phyloP scores from a whole-genome alignment of 2,329 filamentous ascomycete genomes.

The Claviceps maximensis region DNA sequence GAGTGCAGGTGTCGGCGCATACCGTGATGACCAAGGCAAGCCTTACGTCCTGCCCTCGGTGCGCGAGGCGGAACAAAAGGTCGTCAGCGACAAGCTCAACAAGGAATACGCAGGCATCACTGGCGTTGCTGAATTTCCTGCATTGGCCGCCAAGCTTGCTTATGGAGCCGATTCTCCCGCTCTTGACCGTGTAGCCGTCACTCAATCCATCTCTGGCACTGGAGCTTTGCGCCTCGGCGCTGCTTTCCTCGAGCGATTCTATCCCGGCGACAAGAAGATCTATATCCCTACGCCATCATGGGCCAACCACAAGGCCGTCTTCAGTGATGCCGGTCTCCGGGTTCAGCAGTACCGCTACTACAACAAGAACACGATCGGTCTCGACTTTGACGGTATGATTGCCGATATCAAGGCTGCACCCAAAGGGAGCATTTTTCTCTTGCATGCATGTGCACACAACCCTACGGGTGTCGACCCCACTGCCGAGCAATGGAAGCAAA shows the following conservation, averaged over 20 bases:
- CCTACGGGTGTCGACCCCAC: constrained; percentile 94
- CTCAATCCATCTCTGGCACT: constrained; percentile 95
- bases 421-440: constrained; percentile 74
- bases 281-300: constrained; percentile 94
- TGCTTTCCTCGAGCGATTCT: constrained; percentile 85
- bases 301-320: constrained; percentile 97
- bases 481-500: constrained; percentile 80
- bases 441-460: constrained; percentile 97
- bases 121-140: constrained; percentile 86
- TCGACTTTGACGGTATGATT: constrained; percentile 91
- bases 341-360: constrained; percentile 98
- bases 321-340: constrained; percentile 80
- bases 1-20: constrained; percentile 75
- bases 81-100: constrained; percentile 66
- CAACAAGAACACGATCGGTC: constrained; percentile 94
- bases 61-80: constrained; percentile 73
- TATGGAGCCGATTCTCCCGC: constrained; percentile 72
- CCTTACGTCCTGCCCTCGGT: constrained; percentile 96
- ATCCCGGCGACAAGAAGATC: constrained; percentile 82
- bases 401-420: constrained; percentile 83
- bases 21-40: constrained; percentile 96
- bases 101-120: constrained; percentile 99
- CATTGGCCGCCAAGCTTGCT: constrained; percentile 78
- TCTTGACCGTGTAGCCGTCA: constrained; percentile 74
- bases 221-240: constrained; percentile 90